phyloP scores from a whole-genome alignment of 1,284 basidiomycete species.

The Trametes versicolor region DNA sequence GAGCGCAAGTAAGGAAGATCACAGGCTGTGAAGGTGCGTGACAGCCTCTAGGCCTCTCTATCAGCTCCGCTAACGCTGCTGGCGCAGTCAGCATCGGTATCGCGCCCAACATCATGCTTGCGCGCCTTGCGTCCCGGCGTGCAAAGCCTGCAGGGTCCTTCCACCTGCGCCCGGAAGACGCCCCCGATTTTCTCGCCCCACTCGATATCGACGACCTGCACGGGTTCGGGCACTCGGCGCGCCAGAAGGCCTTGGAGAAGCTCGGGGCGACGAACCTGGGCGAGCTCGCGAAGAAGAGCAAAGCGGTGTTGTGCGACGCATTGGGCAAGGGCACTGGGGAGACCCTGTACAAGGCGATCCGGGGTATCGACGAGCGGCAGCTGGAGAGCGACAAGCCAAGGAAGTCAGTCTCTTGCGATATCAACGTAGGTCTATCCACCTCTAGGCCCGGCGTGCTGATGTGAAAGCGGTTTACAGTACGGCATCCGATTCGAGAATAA shows the following conservation, averaged over 20 bases:
- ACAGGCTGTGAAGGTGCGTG: constrained; percentile 87
- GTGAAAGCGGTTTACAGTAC: constrained; percentile 64
- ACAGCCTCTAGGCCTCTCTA: too few relatives aligned
- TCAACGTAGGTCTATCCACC: constrained; percentile 74
- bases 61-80: background rate
- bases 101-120: constrained; percentile 90
- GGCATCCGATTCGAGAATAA: constrained; percentile 92
- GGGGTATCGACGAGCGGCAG: constrained; percentile 84
- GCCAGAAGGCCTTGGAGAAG: constrained; percentile 80
- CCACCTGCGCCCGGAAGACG: constrained; percentile 70
- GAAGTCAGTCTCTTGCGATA: constrained; percentile 91
- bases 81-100: constrained; percentile 88
- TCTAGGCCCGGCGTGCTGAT: constrained; percentile 25
- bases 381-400: constrained; percentile 87
- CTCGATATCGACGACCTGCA: constrained; percentile 90
- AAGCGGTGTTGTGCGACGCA: constrained; percentile 71
- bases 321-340: constrained; percentile 88
- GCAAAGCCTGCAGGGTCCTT: constrained; percentile 92
- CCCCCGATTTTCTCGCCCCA: constrained; percentile 70
- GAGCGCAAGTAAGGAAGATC: constrained; percentile 75
- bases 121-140: constrained; percentile 88
- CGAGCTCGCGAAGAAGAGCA: constrained; percentile 71
- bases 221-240: constrained; percentile 84
- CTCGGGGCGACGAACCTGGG: constrained; percentile 80
- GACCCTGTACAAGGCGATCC: constrained; percentile 84